These are phyloP conservation scores for Pseudocercospora crystallina DNA, from an alignment of 2,329 filamentous ascomycete genomes.

Conservation along the genomic window DNA sequence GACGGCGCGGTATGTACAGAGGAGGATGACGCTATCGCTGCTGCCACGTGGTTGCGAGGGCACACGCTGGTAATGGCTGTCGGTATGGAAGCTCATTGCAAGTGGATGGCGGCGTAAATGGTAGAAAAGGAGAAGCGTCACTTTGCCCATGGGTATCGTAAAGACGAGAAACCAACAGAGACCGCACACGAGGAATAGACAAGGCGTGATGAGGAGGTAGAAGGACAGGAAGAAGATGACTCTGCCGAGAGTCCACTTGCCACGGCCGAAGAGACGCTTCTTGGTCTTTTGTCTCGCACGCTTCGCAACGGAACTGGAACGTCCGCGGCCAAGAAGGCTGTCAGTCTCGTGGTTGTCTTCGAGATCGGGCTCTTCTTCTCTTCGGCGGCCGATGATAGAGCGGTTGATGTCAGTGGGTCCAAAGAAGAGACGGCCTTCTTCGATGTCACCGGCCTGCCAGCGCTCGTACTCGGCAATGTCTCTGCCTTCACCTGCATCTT, in stretches of 20 bases:
- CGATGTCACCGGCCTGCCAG: constrained; percentile 96
- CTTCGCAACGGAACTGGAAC: constrained; percentile 28
- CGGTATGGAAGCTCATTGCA: constrained; percentile 88
- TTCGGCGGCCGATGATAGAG: constrained; percentile 80
- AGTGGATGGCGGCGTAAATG: constrained; percentile 91
- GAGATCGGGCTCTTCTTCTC: constrained; percentile 80
- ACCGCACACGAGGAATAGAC: constrained; percentile 78
- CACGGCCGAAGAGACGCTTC: constrained; percentile 86
- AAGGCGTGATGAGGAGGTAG: constrained; percentile 85
- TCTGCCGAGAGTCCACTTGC: constrained; percentile 90
- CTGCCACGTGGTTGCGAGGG: constrained; percentile 54
- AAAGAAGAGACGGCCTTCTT: constrained; percentile 94
- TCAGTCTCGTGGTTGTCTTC: constrained; percentile 72
- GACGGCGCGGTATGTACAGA: constrained; percentile 96
- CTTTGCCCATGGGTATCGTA: constrained; percentile 97
- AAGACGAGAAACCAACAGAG: constrained; percentile 97
- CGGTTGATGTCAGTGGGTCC: constrained; percentile 69
- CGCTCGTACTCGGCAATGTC: constrained; percentile 99
- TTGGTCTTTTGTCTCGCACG: constrained; percentile 53
- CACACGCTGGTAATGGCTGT: constrained; percentile 69
- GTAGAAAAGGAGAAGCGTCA: constrained; percentile 83
- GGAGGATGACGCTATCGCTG: constrained; percentile 68
- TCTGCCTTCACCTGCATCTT: constrained; percentile 91
- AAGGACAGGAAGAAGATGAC: constrained; percentile 97
- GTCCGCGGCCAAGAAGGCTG: constrained; percentile 70